phyloP scores from a whole-genome alignment of 192 early-diverging fungal genomes.

The Spizellomyces punctatus region DNA sequence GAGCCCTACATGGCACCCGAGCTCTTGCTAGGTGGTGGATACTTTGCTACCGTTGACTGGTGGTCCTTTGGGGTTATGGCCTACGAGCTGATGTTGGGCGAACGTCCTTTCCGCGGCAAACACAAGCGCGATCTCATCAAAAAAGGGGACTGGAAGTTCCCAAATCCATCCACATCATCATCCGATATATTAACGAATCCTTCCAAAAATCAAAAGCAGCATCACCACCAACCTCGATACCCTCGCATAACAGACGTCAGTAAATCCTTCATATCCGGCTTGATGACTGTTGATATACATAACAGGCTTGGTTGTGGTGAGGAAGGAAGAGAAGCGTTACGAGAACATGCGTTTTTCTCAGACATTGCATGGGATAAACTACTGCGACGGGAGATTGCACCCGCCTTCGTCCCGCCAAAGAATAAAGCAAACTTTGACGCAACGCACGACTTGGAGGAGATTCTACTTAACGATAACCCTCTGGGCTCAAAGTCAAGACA shows the following conservation, averaged over 20 bases:
- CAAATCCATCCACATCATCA: constrained; percentile 2
- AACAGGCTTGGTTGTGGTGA: constrained; percentile 25
- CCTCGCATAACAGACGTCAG: constrained; percentile 8
- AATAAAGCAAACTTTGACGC: constrained; percentile 67
- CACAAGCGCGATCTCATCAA: constrained; percentile 40
- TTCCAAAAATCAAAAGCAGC: constrained; percentile 34
- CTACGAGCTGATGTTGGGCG: constrained; percentile 84
- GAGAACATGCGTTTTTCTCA: constrained; percentile 46
- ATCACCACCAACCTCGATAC: constrained; percentile 37
- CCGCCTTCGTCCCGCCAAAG: constrained; percentile 52
- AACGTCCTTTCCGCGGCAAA: constrained; percentile 43
- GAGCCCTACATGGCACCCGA: constrained; percentile 46
- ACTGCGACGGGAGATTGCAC: constrained; percentile 35
- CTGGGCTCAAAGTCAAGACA: constrained; percentile 42
- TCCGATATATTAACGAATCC: background rate
- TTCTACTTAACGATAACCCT: constrained; percentile 70
- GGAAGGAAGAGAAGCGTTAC: constrained; percentile 24
- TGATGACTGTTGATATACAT: constrained; percentile 25
- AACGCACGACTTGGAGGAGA: constrained; percentile 69
- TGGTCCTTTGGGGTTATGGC: constrained; percentile 91
- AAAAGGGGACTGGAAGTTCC: constrained; percentile 32
- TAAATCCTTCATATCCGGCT: constrained; percentile 20
- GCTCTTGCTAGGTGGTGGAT: constrained; percentile 59
- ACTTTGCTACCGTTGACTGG: constrained; percentile 88
- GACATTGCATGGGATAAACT: constrained; percentile 46